A percentile compares a stretch with the other conserved stretches of the same genome.
phyloP scores from a whole-genome alignment of 2,329 filamentous ascomycete species.

The Stenocarpella maydis region DNA sequence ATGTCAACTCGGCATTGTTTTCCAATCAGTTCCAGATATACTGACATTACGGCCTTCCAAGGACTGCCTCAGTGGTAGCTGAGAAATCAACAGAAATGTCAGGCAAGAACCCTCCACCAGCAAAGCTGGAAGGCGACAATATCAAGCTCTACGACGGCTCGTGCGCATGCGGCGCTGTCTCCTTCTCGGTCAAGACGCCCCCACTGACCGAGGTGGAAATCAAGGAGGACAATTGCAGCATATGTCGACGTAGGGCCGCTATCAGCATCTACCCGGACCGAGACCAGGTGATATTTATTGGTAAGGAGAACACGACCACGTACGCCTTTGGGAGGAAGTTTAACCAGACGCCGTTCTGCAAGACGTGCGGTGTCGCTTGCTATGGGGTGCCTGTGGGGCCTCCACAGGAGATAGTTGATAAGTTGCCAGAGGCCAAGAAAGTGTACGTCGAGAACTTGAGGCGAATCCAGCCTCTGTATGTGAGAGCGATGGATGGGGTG shows the following conservation, averaged over 20 bases:
- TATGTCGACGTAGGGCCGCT: constrained; percentile 44
- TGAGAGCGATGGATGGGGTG: constrained; percentile 31
- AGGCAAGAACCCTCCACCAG: neutral
- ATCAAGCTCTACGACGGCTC: constrained; percentile 37
- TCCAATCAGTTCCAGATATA: no score
- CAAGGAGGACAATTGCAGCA: constrained; percentile 50
- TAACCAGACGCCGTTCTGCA: constrained; percentile 40
- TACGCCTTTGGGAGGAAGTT: constrained; percentile 41
- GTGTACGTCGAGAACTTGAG: constrained; percentile 35
- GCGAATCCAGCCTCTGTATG: constrained; percentile 29
- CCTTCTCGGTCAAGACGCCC: constrained; percentile 35
- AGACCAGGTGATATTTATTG: constrained; percentile 41
- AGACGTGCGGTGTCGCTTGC: constrained; percentile 43
- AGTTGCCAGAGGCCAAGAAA: constrained; percentile 40
- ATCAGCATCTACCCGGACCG: constrained; percentile 43
- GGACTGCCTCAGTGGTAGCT: constrained; percentile 9
- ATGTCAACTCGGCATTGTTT: no score
- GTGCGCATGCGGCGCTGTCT: constrained; percentile 42
- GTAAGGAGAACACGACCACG: constrained; percentile 40
- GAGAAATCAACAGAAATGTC: neutral
- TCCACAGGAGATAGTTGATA: constrained; percentile 42
- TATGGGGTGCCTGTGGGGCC: constrained; percentile 43
- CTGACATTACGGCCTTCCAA: neutral
- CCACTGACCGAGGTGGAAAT: constrained; percentile 49
- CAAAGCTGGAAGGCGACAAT: neutral